Conservation (phyloP, 163 green algal genomes). For the Smithsoniella earleae region DNA sequence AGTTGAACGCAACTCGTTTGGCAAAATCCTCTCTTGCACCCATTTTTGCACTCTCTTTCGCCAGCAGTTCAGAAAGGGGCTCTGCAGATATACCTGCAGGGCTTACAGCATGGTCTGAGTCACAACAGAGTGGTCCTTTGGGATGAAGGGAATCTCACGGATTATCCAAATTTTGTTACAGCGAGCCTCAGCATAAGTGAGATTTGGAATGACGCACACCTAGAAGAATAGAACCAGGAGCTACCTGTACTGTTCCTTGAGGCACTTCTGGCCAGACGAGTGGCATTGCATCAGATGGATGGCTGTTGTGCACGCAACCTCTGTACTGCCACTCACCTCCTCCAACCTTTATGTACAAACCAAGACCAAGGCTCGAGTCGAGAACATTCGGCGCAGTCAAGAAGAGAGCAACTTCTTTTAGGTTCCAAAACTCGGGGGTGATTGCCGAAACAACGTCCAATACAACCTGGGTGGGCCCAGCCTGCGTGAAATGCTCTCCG, state of each 20-base stretch:
- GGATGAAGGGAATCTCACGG: no score
- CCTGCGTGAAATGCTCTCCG: neutral
- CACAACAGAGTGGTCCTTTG: no score
- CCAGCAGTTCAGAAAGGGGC: conserved; percentile 49
- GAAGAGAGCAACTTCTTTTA: conserved; percentile 45
- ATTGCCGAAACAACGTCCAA: conserved; percentile 12
- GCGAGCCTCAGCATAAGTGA: neutral
- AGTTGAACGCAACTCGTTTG: conserved; percentile 66
- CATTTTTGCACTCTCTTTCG: conserved; percentile 59
- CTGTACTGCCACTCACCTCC: conserved; percentile 59
- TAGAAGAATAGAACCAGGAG: neutral
- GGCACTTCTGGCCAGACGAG: conserved; percentile 39
- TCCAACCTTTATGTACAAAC: conserved; percentile 56
- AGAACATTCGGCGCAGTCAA: conserved; percentile 44
- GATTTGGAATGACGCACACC: neutral
- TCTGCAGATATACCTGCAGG: conserved; percentile 56
- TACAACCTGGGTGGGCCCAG: conserved; percentile 15
- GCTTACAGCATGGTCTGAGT: conserved; percentile 2
- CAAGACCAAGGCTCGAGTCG: conserved; percentile 41
- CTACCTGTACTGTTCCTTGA: neutral
- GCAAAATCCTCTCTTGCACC: conserved; percentile 68
- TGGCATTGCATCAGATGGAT: conserved; percentile 70
- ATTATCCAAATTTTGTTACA: no score
- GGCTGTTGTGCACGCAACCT: conserved; percentile 57
- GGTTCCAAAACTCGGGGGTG: conserved; percentile 19